phyloP scores from a whole-genome alignment of 2,329 filamentous ascomycete species.

The Plenodomus biglobosus region DNA sequence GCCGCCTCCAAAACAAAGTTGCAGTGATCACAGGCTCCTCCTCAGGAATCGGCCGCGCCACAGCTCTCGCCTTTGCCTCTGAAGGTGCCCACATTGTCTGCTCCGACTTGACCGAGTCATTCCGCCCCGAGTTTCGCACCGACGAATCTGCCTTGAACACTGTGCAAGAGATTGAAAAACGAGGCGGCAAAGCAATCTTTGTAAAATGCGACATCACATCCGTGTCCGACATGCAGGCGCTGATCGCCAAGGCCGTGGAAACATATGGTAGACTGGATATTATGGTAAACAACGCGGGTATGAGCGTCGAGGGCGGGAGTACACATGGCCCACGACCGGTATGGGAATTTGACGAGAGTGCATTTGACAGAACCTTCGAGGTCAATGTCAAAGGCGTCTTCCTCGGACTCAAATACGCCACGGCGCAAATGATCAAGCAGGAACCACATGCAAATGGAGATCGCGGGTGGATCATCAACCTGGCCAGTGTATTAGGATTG shows the following conservation, averaged over 20 bases:
- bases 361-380: conserved; percentile 49
- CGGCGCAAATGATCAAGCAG: conserved; percentile 55
- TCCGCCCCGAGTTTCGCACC: conserved; percentile 17
- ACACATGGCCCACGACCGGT: conserved; percentile 38
- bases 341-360: conserved; percentile 51
- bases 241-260: conserved; percentile 45
- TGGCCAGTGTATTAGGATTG: conserved; percentile 55
- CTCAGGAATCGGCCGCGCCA: conserved; percentile 41
- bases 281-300: conserved; percentile 51
- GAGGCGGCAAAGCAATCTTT: conserved; percentile 42
- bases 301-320: conserved; percentile 42
- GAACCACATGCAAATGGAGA: conserved; percentile 36
- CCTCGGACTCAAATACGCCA: conserved; percentile 51
- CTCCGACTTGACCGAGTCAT: conserved; percentile 31
- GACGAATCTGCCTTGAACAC: conserved; percentile 25
- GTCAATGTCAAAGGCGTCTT: conserved; percentile 48
- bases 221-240: conserved; percentile 45
- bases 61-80: conserved; percentile 31
- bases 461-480: conserved; percentile 58
- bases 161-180: conserved; percentile 32
- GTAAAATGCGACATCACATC: conserved; percentile 49
- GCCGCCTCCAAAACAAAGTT: conserved; percentile 31
- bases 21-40: conserved; percentile 42
- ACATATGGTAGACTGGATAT: conserved; percentile 56
- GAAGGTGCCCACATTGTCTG: conserved; percentile 39